phyloP scores from a whole-genome alignment of 768 basidiomycete species.

The Amanita muscaria region DNA sequence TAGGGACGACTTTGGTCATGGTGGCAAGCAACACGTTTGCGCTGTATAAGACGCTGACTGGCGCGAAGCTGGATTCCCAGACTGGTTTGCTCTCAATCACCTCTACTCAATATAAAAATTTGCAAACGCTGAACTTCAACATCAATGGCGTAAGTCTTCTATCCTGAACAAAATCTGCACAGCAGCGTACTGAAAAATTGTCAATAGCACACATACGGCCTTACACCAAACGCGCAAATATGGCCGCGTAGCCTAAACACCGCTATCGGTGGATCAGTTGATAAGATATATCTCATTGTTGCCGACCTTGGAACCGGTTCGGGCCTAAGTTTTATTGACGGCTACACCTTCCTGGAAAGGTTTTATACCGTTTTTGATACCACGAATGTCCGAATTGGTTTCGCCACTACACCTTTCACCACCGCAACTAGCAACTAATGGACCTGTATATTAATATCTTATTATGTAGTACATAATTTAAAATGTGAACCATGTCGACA shows the following conservation, averaged over 20 bases:
- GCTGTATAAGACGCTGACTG: constrained; percentile 35
- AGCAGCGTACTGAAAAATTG: too few relatives aligned
- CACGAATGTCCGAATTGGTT: constrained; percentile 44
- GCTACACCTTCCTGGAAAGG: constrained; percentile 36
- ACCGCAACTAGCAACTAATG: too few relatives aligned
- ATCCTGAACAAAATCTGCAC: too few relatives aligned
- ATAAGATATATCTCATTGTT: constrained; percentile 48
- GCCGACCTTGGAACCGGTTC: constrained; percentile 45
- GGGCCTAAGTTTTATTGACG: constrained; percentile 60
- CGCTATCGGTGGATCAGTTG: constrained; percentile 42
- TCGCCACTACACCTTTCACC: constrained; percentile 48
- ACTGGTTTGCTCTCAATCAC: constrained; percentile 50
- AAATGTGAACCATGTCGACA: too few relatives aligned
- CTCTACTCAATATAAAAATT: constrained; percentile 35
- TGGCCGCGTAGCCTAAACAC: constrained; percentile 57
- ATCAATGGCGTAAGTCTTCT: constrained; percentile 35
- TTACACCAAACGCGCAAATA: constrained; percentile 59
- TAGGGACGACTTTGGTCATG: constrained; percentile 44
- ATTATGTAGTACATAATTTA: too few relatives aligned
- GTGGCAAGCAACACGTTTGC: constrained; percentile 37
- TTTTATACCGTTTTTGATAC: constrained; percentile 66
- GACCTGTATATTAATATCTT: too few relatives aligned
- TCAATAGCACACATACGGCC: constrained; percentile 38
- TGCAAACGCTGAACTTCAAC: constrained; percentile 51
- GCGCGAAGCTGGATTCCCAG: constrained; percentile 27